Evolutionary conservation across 2,329 filamentous ascomycete genomes (phyloP).

Genomic region (Penicillium sp.): DNA sequence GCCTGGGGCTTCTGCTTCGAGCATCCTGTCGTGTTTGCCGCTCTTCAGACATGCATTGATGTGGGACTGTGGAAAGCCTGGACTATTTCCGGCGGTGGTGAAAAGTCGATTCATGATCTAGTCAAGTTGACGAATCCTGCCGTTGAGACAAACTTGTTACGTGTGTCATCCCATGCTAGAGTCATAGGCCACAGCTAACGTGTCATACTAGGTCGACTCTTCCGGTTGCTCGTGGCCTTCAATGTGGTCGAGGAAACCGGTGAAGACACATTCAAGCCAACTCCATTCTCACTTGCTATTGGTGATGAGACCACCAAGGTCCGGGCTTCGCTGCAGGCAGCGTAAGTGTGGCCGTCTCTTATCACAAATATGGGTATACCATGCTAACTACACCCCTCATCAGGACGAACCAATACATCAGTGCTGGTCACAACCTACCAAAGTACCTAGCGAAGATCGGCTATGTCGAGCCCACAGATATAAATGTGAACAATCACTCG

Average conservation of each 20-base stretch:
- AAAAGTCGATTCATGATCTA: conserved; percentile 34
- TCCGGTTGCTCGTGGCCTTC: conserved; percentile 36
- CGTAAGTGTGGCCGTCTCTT: conserved; percentile 27
- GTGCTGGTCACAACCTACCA: conserved; percentile 36
- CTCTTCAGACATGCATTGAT: conserved; percentile 36
- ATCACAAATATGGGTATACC: not conserved
- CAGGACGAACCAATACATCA: conserved; percentile 37
- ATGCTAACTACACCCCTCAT: not conserved
- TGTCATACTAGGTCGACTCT: conserved; percentile 27
- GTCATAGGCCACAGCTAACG: not conserved
- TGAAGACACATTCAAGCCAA: conserved; percentile 36
- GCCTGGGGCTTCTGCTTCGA: conserved; percentile 38
- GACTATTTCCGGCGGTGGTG: conserved; percentile 31
- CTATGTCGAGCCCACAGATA: conserved; percentile 38
- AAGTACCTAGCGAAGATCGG: conserved; percentile 37
- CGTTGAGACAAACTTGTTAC: conserved; percentile 35
- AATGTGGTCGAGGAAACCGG: conserved; percentile 37
- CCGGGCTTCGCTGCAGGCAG: conserved; percentile 35
- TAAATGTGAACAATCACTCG: conserved; percentile 30
- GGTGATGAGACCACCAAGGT: conserved; percentile 37
- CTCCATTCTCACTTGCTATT: conserved; percentile 36
- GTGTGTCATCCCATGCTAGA: conserved; percentile 15
- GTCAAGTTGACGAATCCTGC: conserved; percentile 27
- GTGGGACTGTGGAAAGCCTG: conserved; percentile 38
- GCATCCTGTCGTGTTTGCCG: conserved; percentile 34